Percentiles rank a stretch among this genome's conserved stretches.
Conservation (phyloP, 352 stramenopile species). For the Phytophthora cajani region DNA sequence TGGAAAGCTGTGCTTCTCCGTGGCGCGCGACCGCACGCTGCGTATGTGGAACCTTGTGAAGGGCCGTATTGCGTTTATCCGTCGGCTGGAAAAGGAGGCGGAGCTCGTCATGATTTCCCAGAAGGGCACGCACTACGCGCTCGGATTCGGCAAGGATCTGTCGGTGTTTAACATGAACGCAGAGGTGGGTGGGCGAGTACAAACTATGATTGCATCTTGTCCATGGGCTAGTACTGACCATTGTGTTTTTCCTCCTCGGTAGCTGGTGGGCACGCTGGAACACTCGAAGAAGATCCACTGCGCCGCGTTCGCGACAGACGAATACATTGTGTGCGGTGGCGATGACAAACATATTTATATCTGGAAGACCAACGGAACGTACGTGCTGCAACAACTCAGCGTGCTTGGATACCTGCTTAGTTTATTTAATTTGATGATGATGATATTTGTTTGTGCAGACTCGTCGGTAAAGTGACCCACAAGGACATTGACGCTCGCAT, state of each 20-base stretch:
- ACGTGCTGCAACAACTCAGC: slow-evolving; percentile 25
- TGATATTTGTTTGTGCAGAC: slow-evolving; percentile 28
- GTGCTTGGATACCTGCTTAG: not conserved
- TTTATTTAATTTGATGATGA: not conserved
- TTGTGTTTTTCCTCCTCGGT: slow-evolving; percentile 7
- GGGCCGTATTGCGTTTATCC: slow-evolving; percentile 88
- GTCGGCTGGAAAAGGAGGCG: slow-evolving; percentile 83
- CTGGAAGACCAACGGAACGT: slow-evolving; percentile 78
- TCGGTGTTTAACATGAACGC: slow-evolving; percentile 86
- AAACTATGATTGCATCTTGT: slow-evolving; percentile 4
- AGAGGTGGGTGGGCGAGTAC: slow-evolving; percentile 41
- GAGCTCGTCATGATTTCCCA: slow-evolving; percentile 80
- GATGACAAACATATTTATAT: slow-evolving; percentile 88
- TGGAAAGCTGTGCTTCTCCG: slow-evolving; percentile 88
- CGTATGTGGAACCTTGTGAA: slow-evolving; percentile 93
- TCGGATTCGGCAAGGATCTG: slow-evolving; percentile 75
- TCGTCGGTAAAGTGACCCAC: slow-evolving; percentile 76
- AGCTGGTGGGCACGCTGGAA: slow-evolving; percentile 71
- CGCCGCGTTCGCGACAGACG: slow-evolving; percentile 74
- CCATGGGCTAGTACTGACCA: not conserved
- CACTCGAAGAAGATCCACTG: slow-evolving; percentile 82
- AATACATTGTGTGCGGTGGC: slow-evolving; percentile 77
- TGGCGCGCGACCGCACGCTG: slow-evolving; percentile 83
- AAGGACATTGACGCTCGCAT: slow-evolving; percentile 73
- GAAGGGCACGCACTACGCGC: slow-evolving; percentile 71